Base-by-base conservation (phyloP, 1,139 yeast species). In the Saccharomycopsis hybrid region DNA sequence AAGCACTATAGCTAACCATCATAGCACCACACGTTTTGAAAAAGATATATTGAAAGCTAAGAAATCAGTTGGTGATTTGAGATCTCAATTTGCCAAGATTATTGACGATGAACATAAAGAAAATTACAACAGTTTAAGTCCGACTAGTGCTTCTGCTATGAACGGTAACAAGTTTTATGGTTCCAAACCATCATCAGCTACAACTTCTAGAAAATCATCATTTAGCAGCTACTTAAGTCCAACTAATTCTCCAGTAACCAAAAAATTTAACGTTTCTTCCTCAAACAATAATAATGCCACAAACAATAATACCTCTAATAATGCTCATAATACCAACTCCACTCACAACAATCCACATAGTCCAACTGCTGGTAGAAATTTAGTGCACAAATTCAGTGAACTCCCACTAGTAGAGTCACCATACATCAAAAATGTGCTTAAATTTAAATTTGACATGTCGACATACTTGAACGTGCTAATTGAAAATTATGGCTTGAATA, bases 41-140 rank as follows among this genome's bases (percentile, higher is more conserved):
- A 48, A 49, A 29, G 55, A 52, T 30, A 52, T 52, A 11, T 32
- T 52, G 4, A 52, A 48, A 31, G 55, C 55, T 33, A 52, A 42
- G 31, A 40, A 52, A 39, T 45, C 49, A 8, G 55, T 52, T 8
- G 43, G 43, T 11, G 55, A 52, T 38, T 43, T 52, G 29, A 41
- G 52, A 25, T 37, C 46, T 9, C 51, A 52, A 37, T 52, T 52
- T 39, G 47, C 53, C 18, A 52, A 46, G 37, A 47, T 52, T n/a
- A 52, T 52, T 24, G 50, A 52, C 18, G 54, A 40, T 5, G 50
- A 52, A 29, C 35, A 31, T 4, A 47, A 47, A 13, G 46, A 37
- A 4, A 31, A 18, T 8, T 8, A 8, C 11, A 11, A 31, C 35
- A 31, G 35, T 11, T 18, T 18, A 18, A 18, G 18, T 18, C 18